Base-by-base conservation (phyloP, 2,329 filamentous ascomycete species). In the Mollisia scopiformis region DNA sequence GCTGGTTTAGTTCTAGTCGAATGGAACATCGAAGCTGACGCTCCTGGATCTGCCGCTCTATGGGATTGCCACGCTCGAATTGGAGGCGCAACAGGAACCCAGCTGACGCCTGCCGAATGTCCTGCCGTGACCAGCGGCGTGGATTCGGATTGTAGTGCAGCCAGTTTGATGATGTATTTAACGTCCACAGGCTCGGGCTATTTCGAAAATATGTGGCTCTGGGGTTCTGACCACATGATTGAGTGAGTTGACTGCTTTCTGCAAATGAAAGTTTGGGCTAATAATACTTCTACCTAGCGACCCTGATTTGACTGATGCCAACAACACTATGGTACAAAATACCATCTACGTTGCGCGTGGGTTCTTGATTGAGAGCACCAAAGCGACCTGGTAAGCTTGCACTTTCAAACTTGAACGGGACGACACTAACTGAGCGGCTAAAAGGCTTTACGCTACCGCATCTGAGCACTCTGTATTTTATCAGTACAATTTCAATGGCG, bases 281-380 rank as follows among this genome's bases (percentile, higher is more conserved):
- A 57, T 19, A 21, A 43, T 21, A 21, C 21, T 19, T 49, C 41
- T 25, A 52, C 49, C 23, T 39, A 59, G 50, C 16, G 37, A 55
- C 19, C 57, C 51, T 35, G 30, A 59, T 55, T 21, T 59, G 16
- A 19, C 23, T 13, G 1, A 7, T 49, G 13, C 43, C 6, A 55
- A 21, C 14, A 55, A 55, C 23, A 13, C 10, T 21, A 55, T 55
- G 57, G 46, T 52, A 16, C 89, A 93, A 75, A 89, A 93, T 73
- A 87, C 90, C 77, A 86, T 96, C 71, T 96, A 90, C 84, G 93
- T 90, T 74, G 58, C 61, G 1, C 53, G 58, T 21, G 63, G 62
- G 11, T 23, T 65, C 31, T 43, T 59, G 30, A 55, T 63, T 23
- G 62, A 63, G 23, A 52, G 51, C 23, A 49, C 46, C 28, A 49